Conservation (phyloP, 805 yeast species). For the Yarrowia porcina region DNA sequence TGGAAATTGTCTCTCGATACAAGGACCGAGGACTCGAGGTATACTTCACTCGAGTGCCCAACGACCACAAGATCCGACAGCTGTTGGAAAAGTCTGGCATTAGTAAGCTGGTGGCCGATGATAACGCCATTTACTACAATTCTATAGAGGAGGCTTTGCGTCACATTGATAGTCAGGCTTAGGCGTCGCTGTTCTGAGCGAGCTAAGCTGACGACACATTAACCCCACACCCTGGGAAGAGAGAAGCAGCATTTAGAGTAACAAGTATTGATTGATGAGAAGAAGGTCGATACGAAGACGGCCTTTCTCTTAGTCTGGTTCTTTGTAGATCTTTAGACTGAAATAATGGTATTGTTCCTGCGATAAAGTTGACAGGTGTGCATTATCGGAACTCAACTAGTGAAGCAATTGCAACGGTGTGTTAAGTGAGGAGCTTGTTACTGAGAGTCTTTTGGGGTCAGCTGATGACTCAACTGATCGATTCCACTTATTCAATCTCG, state of each 20-base stretch:
- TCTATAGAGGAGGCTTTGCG: slow-evolving; percentile 57
- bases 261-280: not conserved
- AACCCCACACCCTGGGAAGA: not conserved
- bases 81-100: slow-evolving; percentile 58
- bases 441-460: too few species aligned
- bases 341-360: too few species aligned
- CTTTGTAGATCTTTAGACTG: too few species aligned
- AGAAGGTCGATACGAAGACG: too few species aligned
- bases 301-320: too few species aligned
- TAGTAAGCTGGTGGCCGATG: slow-evolving; percentile 36
- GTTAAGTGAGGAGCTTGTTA: too few species aligned
- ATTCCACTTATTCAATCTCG: too few species aligned
- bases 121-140: slow-evolving; percentile 40
- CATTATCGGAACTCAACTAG: not conserved
- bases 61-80: slow-evolving; percentile 46
- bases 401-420: too few species aligned
- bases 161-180: slow-evolving; percentile 30
- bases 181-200: not conserved
- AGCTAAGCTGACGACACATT: too few species aligned
- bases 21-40: slow-evolving; percentile 53
- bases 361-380: not conserved
- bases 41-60: slow-evolving; percentile 59
- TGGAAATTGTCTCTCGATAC: slow-evolving; percentile 58
- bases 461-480: too few species aligned
- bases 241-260: slow-evolving; percentile 4